Percentiles rank a stretch among this genome's conserved stretches.
Conservation (phyloP, 2,329 filamentous ascomycete species). For the Grosmannia penicillata region DNA sequence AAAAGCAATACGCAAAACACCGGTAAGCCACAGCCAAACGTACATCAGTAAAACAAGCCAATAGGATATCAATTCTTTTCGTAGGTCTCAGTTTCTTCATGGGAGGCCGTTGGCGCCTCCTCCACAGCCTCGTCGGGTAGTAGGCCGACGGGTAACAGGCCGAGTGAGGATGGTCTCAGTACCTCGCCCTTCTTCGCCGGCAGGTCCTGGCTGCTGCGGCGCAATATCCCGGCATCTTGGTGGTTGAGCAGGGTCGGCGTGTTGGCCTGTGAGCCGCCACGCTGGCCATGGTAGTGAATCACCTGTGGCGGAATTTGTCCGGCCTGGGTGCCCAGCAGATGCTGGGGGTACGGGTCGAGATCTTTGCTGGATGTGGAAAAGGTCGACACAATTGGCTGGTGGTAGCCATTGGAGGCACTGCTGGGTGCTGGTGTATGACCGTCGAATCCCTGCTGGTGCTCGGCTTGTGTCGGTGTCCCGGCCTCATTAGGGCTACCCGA, state of each 20-base stretch:
- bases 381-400: constrained; percentile 51
- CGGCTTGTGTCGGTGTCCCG: constrained; percentile 46
- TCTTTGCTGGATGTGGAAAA: constrained; percentile 60
- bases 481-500: constrained; percentile 38
- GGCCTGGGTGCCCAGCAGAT: constrained; percentile 45
- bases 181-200: constrained; percentile 22
- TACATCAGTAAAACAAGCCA: too few species aligned
- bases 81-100: not conserved
- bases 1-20: too few species aligned
- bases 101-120: constrained; percentile 8
- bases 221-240: constrained; percentile 30
- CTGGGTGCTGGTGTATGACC: constrained; percentile 32
- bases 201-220: constrained; percentile 34
- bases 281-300: constrained; percentile 51
- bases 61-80: not conserved
- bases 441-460: constrained; percentile 27
- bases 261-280: constrained; percentile 52
- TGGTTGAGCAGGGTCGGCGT: constrained; percentile 43
- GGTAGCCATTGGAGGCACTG: constrained; percentile 44
- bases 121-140: constrained; percentile 22
- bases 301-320: constrained; percentile 51
- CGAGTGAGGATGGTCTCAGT: constrained; percentile 21
- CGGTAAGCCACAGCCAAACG: too few species aligned
- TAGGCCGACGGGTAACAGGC: constrained; percentile 27
- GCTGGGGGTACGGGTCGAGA: constrained; percentile 51